A percentile compares a stretch with the other conserved stretches of the same genome.
phyloP scores from a whole-genome alignment of 2,329 filamentous ascomycete genomes.

The Paracorniculantispora psalliotae region DNA sequence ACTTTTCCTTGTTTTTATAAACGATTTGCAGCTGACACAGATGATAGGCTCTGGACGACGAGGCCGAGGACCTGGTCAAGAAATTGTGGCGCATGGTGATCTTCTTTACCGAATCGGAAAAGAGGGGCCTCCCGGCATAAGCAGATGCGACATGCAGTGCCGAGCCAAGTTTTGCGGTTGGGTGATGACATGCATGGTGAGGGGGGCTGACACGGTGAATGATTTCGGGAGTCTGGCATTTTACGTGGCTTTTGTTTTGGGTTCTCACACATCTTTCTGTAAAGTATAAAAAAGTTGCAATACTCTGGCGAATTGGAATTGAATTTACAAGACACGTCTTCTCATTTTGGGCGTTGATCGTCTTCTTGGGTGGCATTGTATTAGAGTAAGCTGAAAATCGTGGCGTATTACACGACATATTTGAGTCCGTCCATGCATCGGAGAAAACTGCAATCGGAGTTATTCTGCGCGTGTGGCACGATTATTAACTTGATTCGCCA shows the following conservation, averaged over 20 bases:
- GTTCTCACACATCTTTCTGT: background rate
- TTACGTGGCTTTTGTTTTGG: background rate
- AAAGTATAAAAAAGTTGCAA: background rate
- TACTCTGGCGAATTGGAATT: background rate
- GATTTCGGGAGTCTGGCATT: background rate
- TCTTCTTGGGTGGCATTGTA: background rate
- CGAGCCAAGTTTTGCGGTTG: background rate
- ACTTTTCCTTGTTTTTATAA: background rate
- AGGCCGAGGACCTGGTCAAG: conserved; percentile 88
- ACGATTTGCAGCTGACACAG: conserved; percentile 24
- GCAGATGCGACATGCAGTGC: too few relatives aligned
- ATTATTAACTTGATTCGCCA: too few relatives aligned
- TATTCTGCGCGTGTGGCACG: background rate
- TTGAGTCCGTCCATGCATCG: background rate
- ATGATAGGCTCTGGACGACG: conserved; percentile 77
- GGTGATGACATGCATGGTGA: background rate
- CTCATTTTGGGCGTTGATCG: background rate
- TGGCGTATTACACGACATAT: background rate
- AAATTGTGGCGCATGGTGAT: conserved; percentile 99
- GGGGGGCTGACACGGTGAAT: background rate
- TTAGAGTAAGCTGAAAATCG: background rate
- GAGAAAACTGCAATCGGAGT: background rate
- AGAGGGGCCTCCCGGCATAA: conserved; percentile 71
- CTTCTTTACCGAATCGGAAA: conserved; percentile 94
- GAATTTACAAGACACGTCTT: background rate